Evolutionary conservation across 257 asterid genomes (phyloP), one percentile per base, ranked within the genome.

Genomic region (Nicotiana knightiana): DNA sequence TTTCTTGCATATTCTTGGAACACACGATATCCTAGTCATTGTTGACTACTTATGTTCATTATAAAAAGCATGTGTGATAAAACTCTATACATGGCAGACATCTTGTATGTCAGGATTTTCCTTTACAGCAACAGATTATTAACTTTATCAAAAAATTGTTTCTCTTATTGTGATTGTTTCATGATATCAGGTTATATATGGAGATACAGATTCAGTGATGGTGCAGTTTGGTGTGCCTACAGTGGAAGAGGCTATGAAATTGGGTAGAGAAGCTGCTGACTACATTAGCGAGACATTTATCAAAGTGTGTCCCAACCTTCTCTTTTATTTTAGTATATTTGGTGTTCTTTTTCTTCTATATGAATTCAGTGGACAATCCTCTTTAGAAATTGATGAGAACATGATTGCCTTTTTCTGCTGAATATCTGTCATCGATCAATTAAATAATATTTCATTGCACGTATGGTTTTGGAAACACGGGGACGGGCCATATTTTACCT

Each of bases 121-220:
- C 66, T 21, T 61, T 3, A 61, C 59, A 6, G 28, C 43, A 73
- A 58, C 26, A 48, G 62, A 21, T 73, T 73, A 48, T 73, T 73
- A 24, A 73, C 62, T 13, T 73, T 48, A 24, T 73, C 61, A 13
- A 73, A 48, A 71, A 15, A 48, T 26, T 24, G 59, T 73, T 71
- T 59, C 39, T 73, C 79, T 73, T 46, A 73, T 26, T 73, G 79
- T 48, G 39, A 46, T 73, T 73, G 24, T 73, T 73, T 73, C n/a
- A 32, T 73, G 43, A 59, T 87, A 85, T 79, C 89, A 94, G 99
- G 91, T 96, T 87, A 94, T 96, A 88, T 96, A 96, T 89, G 99
- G 99, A 83, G 99, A 96, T 89, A 96, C 99, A 59, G 99, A 96
- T 88, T 96, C 99, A 58, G 98, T 96, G 70, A 96, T 96, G 99